A percentile compares a stretch with the other conserved stretches of the same genome.
phyloP scores from a whole-genome alignment of 1,284 basidiomycete genomes.

The Ustilago xerochloae region DNA sequence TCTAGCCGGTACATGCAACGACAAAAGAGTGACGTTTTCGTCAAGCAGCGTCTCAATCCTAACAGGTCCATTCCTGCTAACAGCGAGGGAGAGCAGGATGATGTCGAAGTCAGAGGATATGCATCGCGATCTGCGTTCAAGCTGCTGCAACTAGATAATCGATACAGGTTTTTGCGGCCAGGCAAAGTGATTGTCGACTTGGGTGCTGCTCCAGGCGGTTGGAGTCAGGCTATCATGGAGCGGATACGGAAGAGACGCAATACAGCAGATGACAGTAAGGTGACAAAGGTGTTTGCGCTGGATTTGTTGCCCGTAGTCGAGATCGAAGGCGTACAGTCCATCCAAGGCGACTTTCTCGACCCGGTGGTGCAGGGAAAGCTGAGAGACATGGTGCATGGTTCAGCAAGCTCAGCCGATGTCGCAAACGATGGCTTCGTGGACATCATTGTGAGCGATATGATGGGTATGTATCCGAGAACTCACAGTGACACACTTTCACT shows the following conservation, averaged over 20 bases:
- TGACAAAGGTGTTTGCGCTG: constrained; percentile 46
- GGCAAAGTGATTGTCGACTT: constrained; percentile 56
- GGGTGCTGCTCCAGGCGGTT: constrained; percentile 63
- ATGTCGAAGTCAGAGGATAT: constrained; percentile 20
- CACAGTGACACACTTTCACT: background rate
- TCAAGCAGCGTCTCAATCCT: constrained; percentile 31
- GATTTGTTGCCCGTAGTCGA: constrained; percentile 48
- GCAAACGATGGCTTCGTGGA: constrained; percentile 43
- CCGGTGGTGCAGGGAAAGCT: constrained; percentile 21
- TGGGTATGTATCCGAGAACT: constrained; percentile 48
- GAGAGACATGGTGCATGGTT: constrained; percentile 7
- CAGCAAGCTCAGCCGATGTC: background rate
- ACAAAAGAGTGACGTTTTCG: constrained; percentile 37
- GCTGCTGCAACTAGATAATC: constrained; percentile 53
- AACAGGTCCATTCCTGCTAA: background rate
- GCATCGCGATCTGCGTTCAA: constrained; percentile 62
- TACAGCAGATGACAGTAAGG: background rate
- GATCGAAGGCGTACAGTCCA: constrained; percentile 24
- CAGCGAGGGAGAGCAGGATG: background rate
- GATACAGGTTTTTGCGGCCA: constrained; percentile 48
- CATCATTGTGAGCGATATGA: constrained; percentile 63
- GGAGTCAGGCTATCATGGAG: constrained; percentile 57
- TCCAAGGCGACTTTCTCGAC: constrained; percentile 59
- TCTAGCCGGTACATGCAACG: constrained; percentile 43
- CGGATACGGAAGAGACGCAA: constrained; percentile 9